A percentile compares a stretch with the other conserved stretches of the same genome.
Evolutionary conservation across 306 rosid genomes (phyloP).

Genomic region (Citrullus colocynthis): DNA sequence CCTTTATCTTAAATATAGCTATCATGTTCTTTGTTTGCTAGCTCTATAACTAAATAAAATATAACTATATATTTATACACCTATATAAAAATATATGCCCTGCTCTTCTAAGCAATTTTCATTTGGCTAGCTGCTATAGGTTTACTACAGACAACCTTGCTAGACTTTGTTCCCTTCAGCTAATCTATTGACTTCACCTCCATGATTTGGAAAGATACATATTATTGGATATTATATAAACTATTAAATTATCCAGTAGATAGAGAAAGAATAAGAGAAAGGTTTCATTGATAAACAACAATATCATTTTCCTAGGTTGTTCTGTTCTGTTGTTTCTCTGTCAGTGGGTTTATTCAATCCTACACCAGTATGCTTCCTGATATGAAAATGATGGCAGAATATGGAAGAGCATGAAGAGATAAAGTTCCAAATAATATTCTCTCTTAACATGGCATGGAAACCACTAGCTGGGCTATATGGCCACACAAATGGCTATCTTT

Average conservation of each 20-base stretch:
- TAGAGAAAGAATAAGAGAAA: not conserved
- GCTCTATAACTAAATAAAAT: not conserved
- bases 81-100: not conserved
- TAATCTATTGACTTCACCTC: not conserved
- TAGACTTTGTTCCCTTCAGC: not conserved
- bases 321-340: not conserved
- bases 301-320: not conserved
- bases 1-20: not conserved
- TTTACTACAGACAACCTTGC: not conserved
- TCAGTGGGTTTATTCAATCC: not conserved
- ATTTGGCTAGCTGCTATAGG: not conserved
- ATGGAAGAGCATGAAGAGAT: not conserved
- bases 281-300: not conserved
- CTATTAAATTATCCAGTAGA: no score
- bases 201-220: not conserved
- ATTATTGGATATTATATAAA: no score
- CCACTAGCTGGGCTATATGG: not conserved
- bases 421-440: not conserved
- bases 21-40: not conserved
- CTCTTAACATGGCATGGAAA: not conserved
- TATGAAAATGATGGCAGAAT: conserved; percentile 3
- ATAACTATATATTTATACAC: not conserved
- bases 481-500: not conserved
- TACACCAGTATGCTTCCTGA: not conserved
- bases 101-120: not conserved